Evolutionary conservation across 805 yeast genomes (phyloP).

Genomic region (Candida coquimbonensis): DNA sequence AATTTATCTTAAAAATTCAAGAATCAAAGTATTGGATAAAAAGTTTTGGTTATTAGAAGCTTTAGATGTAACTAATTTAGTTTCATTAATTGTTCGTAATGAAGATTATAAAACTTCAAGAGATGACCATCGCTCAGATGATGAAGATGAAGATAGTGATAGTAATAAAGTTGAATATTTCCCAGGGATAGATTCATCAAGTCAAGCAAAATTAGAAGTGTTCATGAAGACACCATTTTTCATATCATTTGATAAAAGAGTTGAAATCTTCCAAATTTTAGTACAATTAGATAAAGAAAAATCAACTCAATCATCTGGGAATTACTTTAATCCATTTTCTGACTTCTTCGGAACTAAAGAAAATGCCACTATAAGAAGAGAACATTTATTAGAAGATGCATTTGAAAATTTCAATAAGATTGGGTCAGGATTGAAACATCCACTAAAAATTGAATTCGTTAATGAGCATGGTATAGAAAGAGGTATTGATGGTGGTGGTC

Average conservation of each 20-base stretch:
- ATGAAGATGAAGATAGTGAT: conserved; percentile 3
- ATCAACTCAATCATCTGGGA: neutral
- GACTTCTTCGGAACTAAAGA: conserved; percentile 17
- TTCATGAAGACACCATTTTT: conserved; percentile 69
- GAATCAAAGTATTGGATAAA: conserved; percentile 43
- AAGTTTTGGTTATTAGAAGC: conserved; percentile 47
- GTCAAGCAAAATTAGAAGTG: conserved; percentile 37
- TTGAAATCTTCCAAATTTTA: conserved; percentile 59
- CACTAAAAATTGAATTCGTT: conserved; percentile 56
- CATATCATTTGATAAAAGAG: conserved; percentile 69
- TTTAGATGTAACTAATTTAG: conserved; percentile 29
- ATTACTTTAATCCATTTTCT: conserved; percentile 8
- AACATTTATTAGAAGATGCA: conserved; percentile 68
- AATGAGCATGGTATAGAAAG: conserved; percentile 75
- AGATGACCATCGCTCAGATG: conserved; percentile 18
- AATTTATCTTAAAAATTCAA: conserved; percentile 56
- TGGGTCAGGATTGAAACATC: conserved; percentile 52
- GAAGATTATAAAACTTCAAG: conserved; percentile 29
- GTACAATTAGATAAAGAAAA: conserved; percentile 45
- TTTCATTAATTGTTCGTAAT: conserved; percentile 33
- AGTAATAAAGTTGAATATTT: neutral
- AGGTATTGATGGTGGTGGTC: conserved; percentile 96
- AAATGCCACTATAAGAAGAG: conserved; percentile 59
- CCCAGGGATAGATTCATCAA: conserved; percentile 7
- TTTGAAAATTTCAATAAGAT: conserved; percentile 46